Evolutionary conservation across 208 protist species (phyloP).

Genomic region (Wallacemonas sp.): DNA sequence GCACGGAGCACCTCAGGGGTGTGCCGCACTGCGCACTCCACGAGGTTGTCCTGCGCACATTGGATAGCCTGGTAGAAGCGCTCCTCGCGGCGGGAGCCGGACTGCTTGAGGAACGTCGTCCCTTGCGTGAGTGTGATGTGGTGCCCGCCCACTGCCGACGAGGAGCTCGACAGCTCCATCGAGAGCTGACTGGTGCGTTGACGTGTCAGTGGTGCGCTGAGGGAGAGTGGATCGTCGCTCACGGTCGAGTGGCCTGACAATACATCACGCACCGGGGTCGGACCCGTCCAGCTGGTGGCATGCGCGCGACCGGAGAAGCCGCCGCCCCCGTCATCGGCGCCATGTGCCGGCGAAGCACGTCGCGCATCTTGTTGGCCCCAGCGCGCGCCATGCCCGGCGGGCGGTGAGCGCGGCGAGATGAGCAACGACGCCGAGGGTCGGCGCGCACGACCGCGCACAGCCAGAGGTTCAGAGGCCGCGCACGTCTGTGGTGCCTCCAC

Average conservation of each 20-base stretch:
- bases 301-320: too few species aligned
- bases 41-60: slow-evolving; percentile 56
- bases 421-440: too few species aligned
- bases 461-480: too few species aligned
- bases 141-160: slow-evolving; percentile 71
- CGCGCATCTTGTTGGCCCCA: too few species aligned
- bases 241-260: background rate
- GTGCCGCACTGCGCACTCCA: slow-evolving; percentile 40
- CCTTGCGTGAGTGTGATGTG: slow-evolving; percentile 70
- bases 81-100: slow-evolving; percentile 70
- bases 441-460: too few species aligned
- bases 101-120: slow-evolving; percentile 78
- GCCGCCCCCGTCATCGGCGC: too few species aligned
- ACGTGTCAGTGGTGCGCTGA: background rate
- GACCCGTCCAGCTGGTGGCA: too few species aligned
- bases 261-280: background rate
- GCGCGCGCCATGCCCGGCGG: too few species aligned
- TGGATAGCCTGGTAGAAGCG: slow-evolving; percentile 75
- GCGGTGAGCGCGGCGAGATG: too few species aligned
- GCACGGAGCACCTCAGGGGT: slow-evolving; percentile 25
- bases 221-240: slow-evolving; percentile 2
- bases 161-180: slow-evolving; percentile 41
- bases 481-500: too few species aligned
- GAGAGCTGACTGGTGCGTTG: slow-evolving; percentile 11
- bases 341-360: too few species aligned